Percentiles rank a stretch among this genome's conserved stretches.
Conservation (phyloP, 176 grass and related monocot species). For the Hordeum marinum region DNA sequence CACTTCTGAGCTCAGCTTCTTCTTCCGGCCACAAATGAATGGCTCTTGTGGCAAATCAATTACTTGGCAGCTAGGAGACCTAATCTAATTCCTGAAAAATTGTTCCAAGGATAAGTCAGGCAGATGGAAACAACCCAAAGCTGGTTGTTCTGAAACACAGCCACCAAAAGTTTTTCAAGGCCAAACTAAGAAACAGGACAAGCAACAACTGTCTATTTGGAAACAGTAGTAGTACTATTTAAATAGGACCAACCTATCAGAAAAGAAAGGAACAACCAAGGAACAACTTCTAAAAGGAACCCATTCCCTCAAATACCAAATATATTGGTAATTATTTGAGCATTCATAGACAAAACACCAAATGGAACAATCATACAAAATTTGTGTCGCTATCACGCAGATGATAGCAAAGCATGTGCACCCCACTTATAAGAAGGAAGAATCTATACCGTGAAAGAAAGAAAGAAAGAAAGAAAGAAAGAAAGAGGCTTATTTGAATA, state of each 20-base stretch:
- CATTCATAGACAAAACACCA: neutral
- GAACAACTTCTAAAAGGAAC: neutral
- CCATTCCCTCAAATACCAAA: neutral
- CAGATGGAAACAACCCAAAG: neutral
- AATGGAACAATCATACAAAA: conserved; percentile 9
- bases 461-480: neutral
- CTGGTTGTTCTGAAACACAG: conserved; percentile 10
- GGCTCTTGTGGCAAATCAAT: neutral
- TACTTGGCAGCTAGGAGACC: neutral
- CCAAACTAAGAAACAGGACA: neutral
- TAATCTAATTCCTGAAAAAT: conserved; percentile 5
- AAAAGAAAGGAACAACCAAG: neutral
- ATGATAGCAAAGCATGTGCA: neutral
- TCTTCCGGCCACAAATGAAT: conserved; percentile 5
- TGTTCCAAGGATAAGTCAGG: conserved; percentile 18
- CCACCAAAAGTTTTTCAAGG: neutral
- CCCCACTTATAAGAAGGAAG: neutral
- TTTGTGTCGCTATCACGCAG: neutral
- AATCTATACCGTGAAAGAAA: neutral
- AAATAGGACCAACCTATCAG: conserved; percentile 38
- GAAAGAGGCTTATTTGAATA: too few species aligned
- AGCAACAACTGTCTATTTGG: neutral
- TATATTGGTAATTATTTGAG: neutral
- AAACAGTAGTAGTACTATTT: conserved; percentile 7
- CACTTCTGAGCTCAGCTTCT: conserved; percentile 13